Conservation (phyloP, 2,329 filamentous ascomycete genomes). For the Leptographium lundbergii region DNA sequence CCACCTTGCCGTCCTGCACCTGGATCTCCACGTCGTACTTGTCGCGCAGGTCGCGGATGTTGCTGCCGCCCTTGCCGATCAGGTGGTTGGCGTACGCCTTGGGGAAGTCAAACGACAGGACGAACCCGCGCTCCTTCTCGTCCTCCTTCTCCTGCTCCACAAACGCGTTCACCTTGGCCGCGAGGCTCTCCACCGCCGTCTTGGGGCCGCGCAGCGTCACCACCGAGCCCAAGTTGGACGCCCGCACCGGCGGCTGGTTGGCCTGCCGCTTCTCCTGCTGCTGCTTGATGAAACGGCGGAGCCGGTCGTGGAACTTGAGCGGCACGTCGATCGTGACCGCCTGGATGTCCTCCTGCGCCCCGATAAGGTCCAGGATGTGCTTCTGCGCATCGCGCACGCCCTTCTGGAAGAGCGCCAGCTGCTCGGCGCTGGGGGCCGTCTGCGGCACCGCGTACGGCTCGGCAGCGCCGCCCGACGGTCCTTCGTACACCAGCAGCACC, state of each 20-base stretch:
- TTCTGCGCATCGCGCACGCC: slow-evolving; percentile 42
- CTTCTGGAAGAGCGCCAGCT: slow-evolving; percentile 40
- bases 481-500: slow-evolving; percentile 64
- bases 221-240: slow-evolving; percentile 44
- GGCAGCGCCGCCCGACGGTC: slow-evolving; percentile 26
- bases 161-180: slow-evolving; percentile 62
- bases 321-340: slow-evolving; percentile 44
- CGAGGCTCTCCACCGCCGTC: slow-evolving; percentile 58
- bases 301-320: slow-evolving; percentile 48
- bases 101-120: slow-evolving; percentile 78
- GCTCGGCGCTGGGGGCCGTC: slow-evolving; percentile 34
- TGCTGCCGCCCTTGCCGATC: slow-evolving; percentile 54
- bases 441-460: slow-evolving; percentile 39
- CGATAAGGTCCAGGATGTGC: slow-evolving; percentile 45
- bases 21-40: slow-evolving; percentile 66
- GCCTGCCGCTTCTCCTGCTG: slow-evolving; percentile 45
- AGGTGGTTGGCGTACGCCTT: slow-evolving; percentile 87
- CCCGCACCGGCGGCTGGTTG: slow-evolving; percentile 47
- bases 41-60: slow-evolving; percentile 53
- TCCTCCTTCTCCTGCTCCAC: slow-evolving; percentile 82
- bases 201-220: slow-evolving; percentile 68
- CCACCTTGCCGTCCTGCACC: slow-evolving; percentile 85
- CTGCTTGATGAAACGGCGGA: slow-evolving; percentile 50
- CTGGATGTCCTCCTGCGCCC: slow-evolving; percentile 43
- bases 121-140: slow-evolving; percentile 86